phyloP scores from a whole-genome alignment of 306 rosid species.

The Adenanthera pavonina region DNA sequence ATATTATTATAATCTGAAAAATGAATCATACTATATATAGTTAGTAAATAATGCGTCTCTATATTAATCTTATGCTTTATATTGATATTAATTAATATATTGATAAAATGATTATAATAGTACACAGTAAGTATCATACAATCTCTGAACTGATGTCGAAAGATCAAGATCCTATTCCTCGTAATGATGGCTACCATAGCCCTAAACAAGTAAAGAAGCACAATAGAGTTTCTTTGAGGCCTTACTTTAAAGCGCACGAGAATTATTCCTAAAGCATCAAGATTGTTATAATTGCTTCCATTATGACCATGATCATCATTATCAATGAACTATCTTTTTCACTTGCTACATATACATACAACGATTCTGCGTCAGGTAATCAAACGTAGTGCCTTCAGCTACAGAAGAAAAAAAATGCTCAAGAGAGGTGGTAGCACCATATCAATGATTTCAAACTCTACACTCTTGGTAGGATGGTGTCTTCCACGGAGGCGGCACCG shows the following conservation, averaged over 20 bases:
- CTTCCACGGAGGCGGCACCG: conserved; percentile 60
- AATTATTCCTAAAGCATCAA: conserved; percentile 64
- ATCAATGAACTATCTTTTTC: conserved; percentile 49
- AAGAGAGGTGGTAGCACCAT: conserved; percentile 55
- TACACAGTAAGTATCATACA: neutral
- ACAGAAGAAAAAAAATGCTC: conserved; percentile 50
- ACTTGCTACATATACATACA: conserved; percentile 50
- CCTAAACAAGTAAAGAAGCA: conserved; percentile 48
- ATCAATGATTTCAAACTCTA: conserved; percentile 66
- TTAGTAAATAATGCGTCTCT: neutral
- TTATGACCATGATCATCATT: conserved; percentile 65
- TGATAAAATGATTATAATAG: conserved; percentile 13
- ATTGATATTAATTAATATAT: neutral
- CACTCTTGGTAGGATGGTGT: conserved; percentile 59
- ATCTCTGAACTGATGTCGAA: conserved; percentile 28
- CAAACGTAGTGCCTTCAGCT: neutral
- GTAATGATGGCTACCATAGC: conserved; percentile 77
- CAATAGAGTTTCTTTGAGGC: conserved; percentile 35
- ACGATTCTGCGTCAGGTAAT: neutral
- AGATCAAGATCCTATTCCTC: conserved; percentile 40
- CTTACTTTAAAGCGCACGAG: conserved; percentile 59
- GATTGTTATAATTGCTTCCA: conserved; percentile 75
- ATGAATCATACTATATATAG: neutral
- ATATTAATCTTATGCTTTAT: too few relatives aligned
- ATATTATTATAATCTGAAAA: too few relatives aligned